Conservation (phyloP, 139 green algal species). For the Volvox reticuliferus region DNA sequence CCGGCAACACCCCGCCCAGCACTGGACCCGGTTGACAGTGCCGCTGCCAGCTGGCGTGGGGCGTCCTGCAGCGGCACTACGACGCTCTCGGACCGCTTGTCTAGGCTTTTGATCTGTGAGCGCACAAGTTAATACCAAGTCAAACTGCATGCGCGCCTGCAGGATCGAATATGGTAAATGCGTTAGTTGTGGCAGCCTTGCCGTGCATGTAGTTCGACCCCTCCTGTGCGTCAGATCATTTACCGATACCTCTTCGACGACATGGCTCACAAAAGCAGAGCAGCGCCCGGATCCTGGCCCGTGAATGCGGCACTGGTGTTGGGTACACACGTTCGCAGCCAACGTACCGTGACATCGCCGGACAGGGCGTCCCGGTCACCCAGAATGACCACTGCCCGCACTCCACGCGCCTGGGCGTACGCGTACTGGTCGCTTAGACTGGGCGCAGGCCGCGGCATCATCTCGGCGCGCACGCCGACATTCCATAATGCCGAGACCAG, state of each 20-base stretch:
- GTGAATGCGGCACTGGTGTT: neutral
- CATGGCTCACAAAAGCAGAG: too few species aligned
- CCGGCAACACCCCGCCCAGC: neutral
- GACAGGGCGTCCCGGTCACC: conserved; percentile 48
- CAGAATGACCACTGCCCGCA: conserved; percentile 86
- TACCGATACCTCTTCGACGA: too few species aligned
- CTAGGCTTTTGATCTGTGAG: conserved; percentile 35
- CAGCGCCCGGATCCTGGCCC: neutral
- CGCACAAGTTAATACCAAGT: too few species aligned
- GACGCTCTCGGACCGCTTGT: neutral
- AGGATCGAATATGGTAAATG: too few species aligned
- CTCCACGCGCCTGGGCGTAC: conserved; percentile 72
- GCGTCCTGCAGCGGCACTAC: conserved; percentile 20
- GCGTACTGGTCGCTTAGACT: conserved; percentile 83
- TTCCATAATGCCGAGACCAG: conserved; percentile 78
- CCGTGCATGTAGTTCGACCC: too few species aligned
- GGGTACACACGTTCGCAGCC: too few species aligned
- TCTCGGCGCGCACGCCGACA: conserved; percentile 73
- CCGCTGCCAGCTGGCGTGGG: conserved; percentile 20
- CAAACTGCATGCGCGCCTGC: too few species aligned
- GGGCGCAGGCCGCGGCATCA: conserved; percentile 71
- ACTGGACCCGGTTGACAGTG: neutral
- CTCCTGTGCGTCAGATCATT: too few species aligned
- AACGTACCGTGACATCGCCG: conserved; percentile 28
- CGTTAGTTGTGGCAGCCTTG: too few species aligned